Conservation (phyloP, 2,329 filamentous ascomycete species). For the Diplodia sapinea region DNA sequence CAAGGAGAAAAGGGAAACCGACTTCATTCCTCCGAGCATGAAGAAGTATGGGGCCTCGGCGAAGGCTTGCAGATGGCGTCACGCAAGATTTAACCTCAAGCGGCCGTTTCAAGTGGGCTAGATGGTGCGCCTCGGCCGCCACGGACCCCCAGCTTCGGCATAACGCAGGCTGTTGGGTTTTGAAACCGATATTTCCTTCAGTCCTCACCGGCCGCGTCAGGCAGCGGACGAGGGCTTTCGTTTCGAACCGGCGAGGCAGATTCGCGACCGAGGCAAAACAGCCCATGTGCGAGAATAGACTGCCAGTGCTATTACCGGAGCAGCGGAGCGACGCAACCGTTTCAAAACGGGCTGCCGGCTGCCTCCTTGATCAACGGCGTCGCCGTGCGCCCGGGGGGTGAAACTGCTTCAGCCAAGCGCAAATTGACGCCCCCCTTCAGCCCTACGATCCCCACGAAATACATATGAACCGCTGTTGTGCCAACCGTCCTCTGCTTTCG, state of each 20-base stretch:
- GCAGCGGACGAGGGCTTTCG: neutral
- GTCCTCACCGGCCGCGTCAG: too few species aligned
- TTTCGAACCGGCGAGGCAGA: neutral
- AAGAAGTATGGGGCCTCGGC: too few species aligned
- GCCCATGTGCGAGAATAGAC: neutral
- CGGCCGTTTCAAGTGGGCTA: neutral
- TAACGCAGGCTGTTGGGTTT: neutral
- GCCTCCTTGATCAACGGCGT: neutral
- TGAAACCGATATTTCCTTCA: neutral
- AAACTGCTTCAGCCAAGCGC: neutral
- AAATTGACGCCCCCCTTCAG: neutral
- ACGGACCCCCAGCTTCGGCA: neutral
- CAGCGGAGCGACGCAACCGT: neutral
- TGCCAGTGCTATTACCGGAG: neutral
- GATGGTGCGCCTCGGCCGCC: too few species aligned
- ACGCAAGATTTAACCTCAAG: neutral
- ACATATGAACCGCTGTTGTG: neutral
- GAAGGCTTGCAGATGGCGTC: neutral
- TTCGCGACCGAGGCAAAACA: conserved; percentile 7
- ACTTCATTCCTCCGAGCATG: too few species aligned
- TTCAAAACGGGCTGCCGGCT: neutral
- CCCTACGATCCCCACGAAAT: conserved; percentile 4
- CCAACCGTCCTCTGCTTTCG: neutral
- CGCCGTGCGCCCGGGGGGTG: conserved; percentile 2
- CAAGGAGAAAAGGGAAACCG: too few species aligned